These are phyloP conservation scores for Rhytidiadelphus loreus DNA, from an alignment of 225 moss, liverwort and hornwort genomes.

Conservation along the genomic window DNA sequence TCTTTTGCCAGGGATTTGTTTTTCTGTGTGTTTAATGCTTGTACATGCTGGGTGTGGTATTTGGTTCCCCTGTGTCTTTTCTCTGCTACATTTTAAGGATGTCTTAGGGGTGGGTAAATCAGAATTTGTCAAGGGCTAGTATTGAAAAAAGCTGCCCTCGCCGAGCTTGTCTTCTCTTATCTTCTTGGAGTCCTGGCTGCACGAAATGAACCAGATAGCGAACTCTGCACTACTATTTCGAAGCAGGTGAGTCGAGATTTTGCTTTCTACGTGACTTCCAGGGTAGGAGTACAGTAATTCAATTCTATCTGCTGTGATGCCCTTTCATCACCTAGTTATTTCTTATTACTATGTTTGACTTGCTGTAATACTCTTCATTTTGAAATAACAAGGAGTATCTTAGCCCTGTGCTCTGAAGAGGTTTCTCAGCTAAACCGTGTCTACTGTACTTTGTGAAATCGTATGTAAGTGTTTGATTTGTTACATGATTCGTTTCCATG, in stretches of 20 bases:
- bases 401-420: background rate
- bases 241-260: conserved; percentile 37
- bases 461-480: background rate
- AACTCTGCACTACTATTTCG: conserved; percentile 58
- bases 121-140: conserved; percentile 84
- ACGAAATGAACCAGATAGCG: conserved; percentile 38
- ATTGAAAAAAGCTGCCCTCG: conserved; percentile 59
- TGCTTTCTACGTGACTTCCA: background rate
- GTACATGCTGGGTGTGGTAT: background rate
- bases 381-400: background rate
- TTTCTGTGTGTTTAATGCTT: background rate
- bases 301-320: background rate
- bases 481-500: background rate
- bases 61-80: background rate
- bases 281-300: background rate
- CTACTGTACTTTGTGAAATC: background rate
- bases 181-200: conserved; percentile 66
- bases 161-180: conserved; percentile 81
- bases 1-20: background rate
- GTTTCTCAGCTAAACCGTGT: background rate
- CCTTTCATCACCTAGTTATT: background rate
- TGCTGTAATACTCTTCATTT: background rate
- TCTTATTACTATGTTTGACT: background rate
- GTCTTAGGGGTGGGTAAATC: background rate
- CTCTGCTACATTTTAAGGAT: background rate